Evolutionary conservation across 352 stramenopile genomes (phyloP).

Genomic region (Pythium volutum): DNA sequence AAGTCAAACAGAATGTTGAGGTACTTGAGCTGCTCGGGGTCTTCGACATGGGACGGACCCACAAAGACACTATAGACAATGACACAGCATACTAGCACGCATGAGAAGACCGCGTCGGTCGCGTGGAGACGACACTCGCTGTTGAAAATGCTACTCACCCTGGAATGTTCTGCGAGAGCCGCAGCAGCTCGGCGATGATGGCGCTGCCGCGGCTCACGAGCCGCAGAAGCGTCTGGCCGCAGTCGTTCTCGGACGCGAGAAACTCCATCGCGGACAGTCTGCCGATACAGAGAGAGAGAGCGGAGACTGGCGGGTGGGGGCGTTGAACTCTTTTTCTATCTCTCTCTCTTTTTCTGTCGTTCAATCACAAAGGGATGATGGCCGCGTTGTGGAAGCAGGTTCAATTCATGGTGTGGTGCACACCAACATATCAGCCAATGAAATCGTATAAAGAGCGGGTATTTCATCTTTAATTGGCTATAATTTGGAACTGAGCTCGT

Average conservation of each 20-base stretch:
- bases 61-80: conserved; percentile 66
- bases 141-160: conserved; percentile 49
- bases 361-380: background rate
- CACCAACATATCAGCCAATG: conserved; percentile 24
- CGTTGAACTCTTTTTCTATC: conserved; percentile 9
- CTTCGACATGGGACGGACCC: conserved; percentile 81
- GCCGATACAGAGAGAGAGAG: background rate
- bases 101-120: too few relatives aligned
- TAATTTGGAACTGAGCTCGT: background rate
- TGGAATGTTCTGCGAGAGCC: conserved; percentile 90
- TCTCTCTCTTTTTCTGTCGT: background rate
- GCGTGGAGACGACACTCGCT: too few relatives aligned
- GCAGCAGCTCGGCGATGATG: conserved; percentile 92
- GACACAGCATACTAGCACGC: background rate
- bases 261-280: conserved; percentile 62
- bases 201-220: conserved; percentile 89
- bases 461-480: conserved; percentile 12
- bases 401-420: conserved; percentile 24
- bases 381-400: conserved; percentile 15
- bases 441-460: background rate
- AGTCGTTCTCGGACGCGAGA: conserved; percentile 92
- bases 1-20: conserved; percentile 95
- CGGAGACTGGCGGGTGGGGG: background rate
- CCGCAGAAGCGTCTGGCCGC: conserved; percentile 92
- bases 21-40: conserved; percentile 89